phyloP scores from a whole-genome alignment of 352 stramenopile species.

The Phytophthora gonapodyides region DNA sequence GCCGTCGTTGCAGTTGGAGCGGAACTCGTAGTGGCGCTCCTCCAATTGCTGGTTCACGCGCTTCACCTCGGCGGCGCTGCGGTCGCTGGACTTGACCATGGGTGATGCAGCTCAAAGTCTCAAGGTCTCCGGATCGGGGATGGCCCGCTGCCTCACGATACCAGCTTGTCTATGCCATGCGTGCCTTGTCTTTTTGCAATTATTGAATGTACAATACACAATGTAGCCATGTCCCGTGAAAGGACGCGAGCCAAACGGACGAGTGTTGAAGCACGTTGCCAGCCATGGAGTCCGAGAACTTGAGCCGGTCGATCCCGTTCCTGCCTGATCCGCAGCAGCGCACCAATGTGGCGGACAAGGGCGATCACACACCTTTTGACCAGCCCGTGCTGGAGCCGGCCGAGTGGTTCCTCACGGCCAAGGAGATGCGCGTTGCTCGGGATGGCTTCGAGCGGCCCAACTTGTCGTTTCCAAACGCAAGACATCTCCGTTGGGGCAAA shows the following conservation, averaged over 20 bases:
- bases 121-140: slow-evolving; percentile 1
- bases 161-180: slow-evolving; percentile 2
- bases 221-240: slow-evolving; percentile 2
- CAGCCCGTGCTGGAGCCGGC: slow-evolving; percentile 44
- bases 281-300: slow-evolving; percentile 1
- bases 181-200: too few species aligned
- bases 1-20: slow-evolving; percentile 85
- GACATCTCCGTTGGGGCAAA: too few species aligned
- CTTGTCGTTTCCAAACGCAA: too few species aligned
- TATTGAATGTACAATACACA: too few species aligned
- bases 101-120: neutral
- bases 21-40: slow-evolving; percentile 88
- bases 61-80: slow-evolving; percentile 62
- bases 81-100: slow-evolving; percentile 51
- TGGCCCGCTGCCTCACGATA: neutral
- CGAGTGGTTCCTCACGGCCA: slow-evolving; percentile 53
- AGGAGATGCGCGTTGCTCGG: slow-evolving; percentile 49
- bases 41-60: slow-evolving; percentile 86
- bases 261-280: too few species aligned
- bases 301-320: slow-evolving; percentile 16
- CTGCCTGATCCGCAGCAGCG: slow-evolving; percentile 10
- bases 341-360: slow-evolving; percentile 9
- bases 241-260: neutral
- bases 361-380: slow-evolving; percentile 13
- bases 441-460: slow-evolving; percentile 35